Conservation (phyloP, 768 basidiomycete genomes). For the Agrocybe praecox region DNA sequence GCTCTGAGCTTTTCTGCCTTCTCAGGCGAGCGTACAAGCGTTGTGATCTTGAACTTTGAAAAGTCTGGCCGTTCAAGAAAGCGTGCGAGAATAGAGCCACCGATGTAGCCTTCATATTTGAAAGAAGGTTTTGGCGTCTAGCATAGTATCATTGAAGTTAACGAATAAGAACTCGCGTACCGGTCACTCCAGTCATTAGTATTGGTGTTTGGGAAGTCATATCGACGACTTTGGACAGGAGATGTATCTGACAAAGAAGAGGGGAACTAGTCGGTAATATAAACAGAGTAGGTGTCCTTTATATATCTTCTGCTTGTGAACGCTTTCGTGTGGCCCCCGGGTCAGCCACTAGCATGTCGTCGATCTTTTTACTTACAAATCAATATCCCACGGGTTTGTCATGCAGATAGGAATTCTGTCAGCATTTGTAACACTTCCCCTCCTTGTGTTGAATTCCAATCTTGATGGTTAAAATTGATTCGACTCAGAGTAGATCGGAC, state of each 20-base stretch:
- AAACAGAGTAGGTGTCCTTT: too few species aligned
- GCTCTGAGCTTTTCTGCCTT: slow-evolving; percentile 45
- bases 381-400: neutral
- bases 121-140: neutral
- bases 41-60: slow-evolving; percentile 40
- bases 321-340: too few species aligned
- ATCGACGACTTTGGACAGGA: too few species aligned
- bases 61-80: slow-evolving; percentile 39
- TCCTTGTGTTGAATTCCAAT: too few species aligned
- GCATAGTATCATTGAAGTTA: neutral
- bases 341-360: too few species aligned
- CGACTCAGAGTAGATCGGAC: too few species aligned
- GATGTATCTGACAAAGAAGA: too few species aligned
- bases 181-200: slow-evolving; percentile 48
- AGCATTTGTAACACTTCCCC: too few species aligned
- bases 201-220: slow-evolving; percentile 28
- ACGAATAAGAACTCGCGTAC: slow-evolving; percentile 21
- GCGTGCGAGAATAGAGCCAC: slow-evolving; percentile 44
- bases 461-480: too few species aligned
- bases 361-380: neutral
- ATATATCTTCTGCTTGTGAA: too few species aligned
- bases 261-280: too few species aligned
- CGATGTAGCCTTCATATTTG: slow-evolving; percentile 43
- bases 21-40: slow-evolving; percentile 43
- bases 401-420: neutral